Evolutionary conservation across 306 rosid genomes (phyloP), one percentile per base, ranked within the genome.

Genomic region (Sechiopsis laciniata): DNA sequence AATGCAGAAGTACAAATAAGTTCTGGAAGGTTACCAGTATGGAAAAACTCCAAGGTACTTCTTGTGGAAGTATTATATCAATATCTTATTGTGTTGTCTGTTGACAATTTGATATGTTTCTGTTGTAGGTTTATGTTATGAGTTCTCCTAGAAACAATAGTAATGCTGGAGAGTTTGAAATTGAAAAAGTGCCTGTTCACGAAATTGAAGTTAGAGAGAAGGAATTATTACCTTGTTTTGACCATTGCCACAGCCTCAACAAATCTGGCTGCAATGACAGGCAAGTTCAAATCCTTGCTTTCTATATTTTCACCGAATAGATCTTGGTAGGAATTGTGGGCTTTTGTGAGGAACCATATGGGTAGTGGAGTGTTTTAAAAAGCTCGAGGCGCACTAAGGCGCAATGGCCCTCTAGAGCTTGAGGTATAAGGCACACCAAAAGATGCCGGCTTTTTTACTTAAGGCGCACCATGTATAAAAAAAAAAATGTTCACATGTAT

Each of bases 1-100:
- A 89, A 92, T 76, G 96, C 95, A 9, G 97, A 92, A 91, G 88
- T 92, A 83, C 97, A 88, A 79, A 77, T 87, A 57, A 85, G 78
- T 79, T 87, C 85, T 75, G 82, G 89, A 76, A 89, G 90, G 79
- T 55, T 88, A 59, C 90, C 90, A 40, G 78, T 92, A 67, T 92
- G 95, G 96, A 86, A 92, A 73, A 89, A 88, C 78, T 85, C 96
- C 19, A 88, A 86, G 95, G 97, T 89, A 86, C 66, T 71, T 77
- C 50, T 61, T 74, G 21, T 69, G 29, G 51, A 53, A 65, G 21
- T 45, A 46, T 42, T 61, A 54, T 70, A 77, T 65, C 79, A 14
- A 4, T 74, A 29, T 50, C 12, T 60, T 74, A n/a, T 45, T 8
- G 16, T 22, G 51, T 7, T 55, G 21, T 8, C 8, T 22, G 51